Evolutionary conservation across 192 early-diverging fungal genomes (phyloP), one percentile per base, ranked within the genome.

Genomic region (Entomortierella beljakovae): DNA sequence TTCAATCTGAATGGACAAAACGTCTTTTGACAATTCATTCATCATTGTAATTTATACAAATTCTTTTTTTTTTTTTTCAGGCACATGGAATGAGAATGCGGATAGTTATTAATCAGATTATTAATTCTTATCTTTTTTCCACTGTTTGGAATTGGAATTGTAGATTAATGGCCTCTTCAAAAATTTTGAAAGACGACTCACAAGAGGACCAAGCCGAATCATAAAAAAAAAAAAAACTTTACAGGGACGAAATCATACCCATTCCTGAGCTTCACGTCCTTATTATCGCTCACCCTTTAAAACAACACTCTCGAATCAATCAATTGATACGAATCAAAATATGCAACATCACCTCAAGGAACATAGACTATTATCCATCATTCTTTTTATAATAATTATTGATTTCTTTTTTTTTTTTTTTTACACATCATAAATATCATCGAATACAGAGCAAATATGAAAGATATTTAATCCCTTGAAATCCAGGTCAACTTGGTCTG

Each of bases 401-500:
- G 18, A 13, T 43, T 43, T 13, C 18, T 50, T 50, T 22, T 50
- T 50, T 50, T 22, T 50, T 50, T 18, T 22, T 50, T 18, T 5
- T 10, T 50, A 6, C 6, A 50, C 6, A 50, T 50, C 20, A 15
- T 5, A 10, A 15, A 5, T 5, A 25, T 50, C 49, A 18, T 18
- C 49, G 16, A 4, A 22, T 50, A 5, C 49, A 15, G 9, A 18
- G 42, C 18, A 43, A 13, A 9, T 43, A 18, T 43, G 42, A 13
- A 9, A 43, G 18, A 3, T 57, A 2, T 57, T 34, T 70, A 71
- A 22, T 71, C 70, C 29, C 70, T 71, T 43, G 70, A 63, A 34
- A 71, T 71, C 70, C 70, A 71, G 20, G 69, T 80, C 33, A 89
- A 52, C 43, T 88, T 84, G 31, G 89, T 89, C 48, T 86, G 87